Conservation (phyloP, 305 asterid species). For the Euphrasia arctica region DNA sequence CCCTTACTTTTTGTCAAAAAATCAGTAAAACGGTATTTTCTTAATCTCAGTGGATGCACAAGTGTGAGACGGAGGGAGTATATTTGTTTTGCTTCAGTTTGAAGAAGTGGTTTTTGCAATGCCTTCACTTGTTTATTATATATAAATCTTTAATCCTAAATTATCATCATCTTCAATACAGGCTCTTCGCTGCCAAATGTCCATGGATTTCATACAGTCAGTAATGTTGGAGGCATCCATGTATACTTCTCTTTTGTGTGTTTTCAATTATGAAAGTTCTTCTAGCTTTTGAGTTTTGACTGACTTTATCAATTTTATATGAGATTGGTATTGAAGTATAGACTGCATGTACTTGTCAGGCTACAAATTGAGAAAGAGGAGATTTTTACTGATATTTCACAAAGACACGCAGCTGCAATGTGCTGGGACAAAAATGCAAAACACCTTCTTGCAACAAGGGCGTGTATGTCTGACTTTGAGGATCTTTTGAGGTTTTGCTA, state of each 20-base stretch:
- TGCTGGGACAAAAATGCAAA: conserved; percentile 76
- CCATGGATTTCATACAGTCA: conserved; percentile 60
- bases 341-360: conserved; percentile 50
- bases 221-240: conserved; percentile 59
- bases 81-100: neutral
- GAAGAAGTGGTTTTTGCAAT: conserved; percentile 21
- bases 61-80: too few relatives aligned
- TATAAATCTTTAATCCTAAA: conserved; percentile 11
- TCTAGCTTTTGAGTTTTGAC: conserved; percentile 15
- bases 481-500: conserved; percentile 64
- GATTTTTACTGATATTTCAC: conserved; percentile 56
- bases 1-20: too few relatives aligned
- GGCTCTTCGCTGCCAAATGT: conserved; percentile 61
- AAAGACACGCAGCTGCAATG: conserved; percentile 43
- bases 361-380: conserved; percentile 82
- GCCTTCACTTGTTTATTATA: conserved; percentile 6
- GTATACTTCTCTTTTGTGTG: conserved; percentile 47
- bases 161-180: conserved; percentile 29
- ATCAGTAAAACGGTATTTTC: too few relatives aligned
- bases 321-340: conserved; percentile 29
- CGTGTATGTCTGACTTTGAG: conserved; percentile 63
- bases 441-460: conserved; percentile 48
- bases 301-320: conserved; percentile 19
- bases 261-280: conserved; percentile 21
- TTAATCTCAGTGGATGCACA: too few relatives aligned